Conservation (phyloP, 257 asterid genomes). For the Phtheirospermum japonicum region DNA sequence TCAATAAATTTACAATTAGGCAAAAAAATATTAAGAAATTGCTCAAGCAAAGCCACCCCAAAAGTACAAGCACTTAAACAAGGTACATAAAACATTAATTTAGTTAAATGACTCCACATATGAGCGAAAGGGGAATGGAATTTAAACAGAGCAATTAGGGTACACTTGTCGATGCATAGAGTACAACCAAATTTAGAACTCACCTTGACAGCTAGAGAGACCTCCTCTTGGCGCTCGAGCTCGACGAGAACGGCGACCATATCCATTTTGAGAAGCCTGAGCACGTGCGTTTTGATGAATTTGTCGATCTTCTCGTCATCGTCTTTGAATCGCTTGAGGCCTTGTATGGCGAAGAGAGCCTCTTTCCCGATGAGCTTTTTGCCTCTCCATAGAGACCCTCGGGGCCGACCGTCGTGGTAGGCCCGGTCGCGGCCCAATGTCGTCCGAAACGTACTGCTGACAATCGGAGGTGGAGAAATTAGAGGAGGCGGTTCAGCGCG, state of each 20-base stretch:
- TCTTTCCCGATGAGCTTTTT: slow-evolving; percentile 89
- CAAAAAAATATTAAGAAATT: too few relatives aligned
- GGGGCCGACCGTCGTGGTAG: slow-evolving; percentile 90
- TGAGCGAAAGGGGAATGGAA: too few relatives aligned
- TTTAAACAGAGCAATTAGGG: slow-evolving; percentile 1
- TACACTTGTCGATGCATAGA: slow-evolving; percentile 25
- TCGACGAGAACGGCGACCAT: slow-evolving; percentile 80
- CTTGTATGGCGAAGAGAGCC: slow-evolving; percentile 66
- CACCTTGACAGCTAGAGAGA: slow-evolving; percentile 83
- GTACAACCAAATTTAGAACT: slow-evolving; percentile 28
- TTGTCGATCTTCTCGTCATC: slow-evolving; percentile 61
- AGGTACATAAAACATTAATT: too few relatives aligned
- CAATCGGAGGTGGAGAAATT: slow-evolving; percentile 21
- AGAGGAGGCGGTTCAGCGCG: slow-evolving; percentile 5
- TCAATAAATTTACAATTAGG: not conserved
- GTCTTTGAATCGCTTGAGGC: slow-evolving; percentile 71
- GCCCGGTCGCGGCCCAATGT: slow-evolving; percentile 32
- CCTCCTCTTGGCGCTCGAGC: slow-evolving; percentile 94
- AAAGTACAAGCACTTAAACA: too few relatives aligned
- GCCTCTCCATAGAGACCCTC: slow-evolving; percentile 95
- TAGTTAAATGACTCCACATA: too few relatives aligned
- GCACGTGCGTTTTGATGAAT: slow-evolving; percentile 69
- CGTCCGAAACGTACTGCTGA: slow-evolving; percentile 15
- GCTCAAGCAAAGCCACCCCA: too few relatives aligned
- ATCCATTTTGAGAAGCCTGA: slow-evolving; percentile 87